Evolutionary conservation across 805 yeast species (phyloP), one percentile per base, ranked within the genome.

Genomic region (Kuraishia capsulata): DNA sequence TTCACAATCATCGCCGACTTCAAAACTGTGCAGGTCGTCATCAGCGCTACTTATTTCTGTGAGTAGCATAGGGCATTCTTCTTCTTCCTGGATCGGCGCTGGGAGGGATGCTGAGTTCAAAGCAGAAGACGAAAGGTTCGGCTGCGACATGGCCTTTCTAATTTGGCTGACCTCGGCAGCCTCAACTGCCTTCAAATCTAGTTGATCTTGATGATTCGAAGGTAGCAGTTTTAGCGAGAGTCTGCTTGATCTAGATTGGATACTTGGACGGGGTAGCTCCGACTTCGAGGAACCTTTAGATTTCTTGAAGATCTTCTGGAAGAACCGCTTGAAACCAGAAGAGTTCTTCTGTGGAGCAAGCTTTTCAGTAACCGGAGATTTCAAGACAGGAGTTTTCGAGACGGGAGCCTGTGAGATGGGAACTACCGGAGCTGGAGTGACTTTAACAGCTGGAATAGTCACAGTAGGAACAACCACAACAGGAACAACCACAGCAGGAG

Each of bases 221-320:
- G n/a, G n/a, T n/a, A n/a, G n/a, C n/a, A n/a, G 26, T 23, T 11
- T 23, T 11, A 23, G 26, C 26, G 26, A 23, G 10, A 23, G 18
- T 13, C 6, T 21, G 8, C 17, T 18, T n/a, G 28, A n/a, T 4
- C 29, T 25, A 4, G 4, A 18, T 10, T 23, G n/a, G 23, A 25
- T n/a, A n/a, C n/a, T n/a, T n/a, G n/a, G n/a, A n/a, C n/a, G n/a
- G n/a, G n/a, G n/a, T n/a, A n/a, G n/a, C n/a, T n/a, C n/a, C n/a
- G n/a, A n/a, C n/a, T n/a, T n/a, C n/a, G n/a, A n/a, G n/a, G n/a
- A n/a, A n/a, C n/a, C n/a, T n/a, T n/a, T n/a, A n/a, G n/a, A n/a
- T n/a, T n/a, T n/a, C n/a, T n/a, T n/a, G 37, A 35, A 35, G 11
- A 35, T n/a, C 21, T 35, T 35, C 23, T 24, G 16, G 31, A 35